A percentile compares a stretch with the other conserved stretches of the same genome.
Conservation (phyloP, 2,329 filamentous ascomycete species). For the Xylaria sp. region DNA sequence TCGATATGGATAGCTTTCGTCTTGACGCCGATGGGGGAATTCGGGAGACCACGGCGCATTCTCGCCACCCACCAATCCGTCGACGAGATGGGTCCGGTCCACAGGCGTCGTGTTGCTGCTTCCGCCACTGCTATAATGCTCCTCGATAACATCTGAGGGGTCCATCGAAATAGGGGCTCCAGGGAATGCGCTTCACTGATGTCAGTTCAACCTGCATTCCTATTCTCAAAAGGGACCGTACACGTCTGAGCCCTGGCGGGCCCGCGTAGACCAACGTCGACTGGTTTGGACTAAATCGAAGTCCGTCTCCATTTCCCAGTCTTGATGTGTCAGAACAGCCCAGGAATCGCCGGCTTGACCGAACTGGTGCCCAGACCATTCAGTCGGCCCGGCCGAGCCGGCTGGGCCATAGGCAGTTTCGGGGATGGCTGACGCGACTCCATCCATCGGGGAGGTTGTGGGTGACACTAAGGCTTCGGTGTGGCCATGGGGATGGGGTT, state of each 20-base stretch:
- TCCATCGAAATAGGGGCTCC: not conserved
- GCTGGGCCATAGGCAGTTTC: not conserved
- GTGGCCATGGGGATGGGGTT: not conserved
- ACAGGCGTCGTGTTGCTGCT: slow-evolving; percentile 3
- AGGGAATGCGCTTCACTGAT: not conserved
- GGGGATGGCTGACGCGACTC: not conserved
- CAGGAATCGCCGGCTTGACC: not conserved
- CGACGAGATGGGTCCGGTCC: not conserved
- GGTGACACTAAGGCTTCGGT: not conserved
- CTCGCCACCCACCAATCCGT: slow-evolving; percentile 2
- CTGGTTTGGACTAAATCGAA: not conserved
- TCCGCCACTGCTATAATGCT: slow-evolving; percentile 11
- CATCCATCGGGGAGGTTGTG: not conserved
- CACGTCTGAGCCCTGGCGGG: slow-evolving; percentile 24
- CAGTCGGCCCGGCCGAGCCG: not conserved
- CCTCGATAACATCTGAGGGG: not conserved
- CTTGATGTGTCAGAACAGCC: not conserved
- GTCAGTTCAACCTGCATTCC: slow-evolving; percentile 14
- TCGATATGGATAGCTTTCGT: not conserved
- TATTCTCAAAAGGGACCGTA: slow-evolving; percentile 10
- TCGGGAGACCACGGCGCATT: slow-evolving; percentile 25
- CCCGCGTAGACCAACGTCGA: slow-evolving; percentile 23
- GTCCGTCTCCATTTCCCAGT: not conserved
- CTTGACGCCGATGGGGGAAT: not conserved
- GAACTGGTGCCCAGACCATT: not conserved